phyloP scores from a whole-genome alignment of 2,329 filamentous ascomycete species.

The Geosmithia flava region DNA sequence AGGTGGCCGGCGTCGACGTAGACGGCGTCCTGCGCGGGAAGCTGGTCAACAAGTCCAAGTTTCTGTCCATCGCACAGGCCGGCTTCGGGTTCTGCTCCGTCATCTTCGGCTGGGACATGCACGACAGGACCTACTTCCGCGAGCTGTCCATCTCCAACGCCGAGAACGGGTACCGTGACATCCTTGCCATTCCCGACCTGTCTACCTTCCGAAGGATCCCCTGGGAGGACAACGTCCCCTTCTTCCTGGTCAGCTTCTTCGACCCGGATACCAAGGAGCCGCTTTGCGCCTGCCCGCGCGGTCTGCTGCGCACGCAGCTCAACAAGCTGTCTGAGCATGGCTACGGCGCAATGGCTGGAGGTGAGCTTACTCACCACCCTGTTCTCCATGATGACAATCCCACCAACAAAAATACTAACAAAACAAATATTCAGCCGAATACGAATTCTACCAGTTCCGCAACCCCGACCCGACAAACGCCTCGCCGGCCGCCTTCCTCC shows the following conservation, averaged over 20 bases:
- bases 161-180: conserved; percentile 78
- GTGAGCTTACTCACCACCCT: conserved; percentile 49
- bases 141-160: conserved; percentile 83
- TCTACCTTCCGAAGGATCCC: conserved; percentile 71
- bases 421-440: conserved; percentile 55
- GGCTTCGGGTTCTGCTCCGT: conserved; percentile 94
- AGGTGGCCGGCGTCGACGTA: conserved; percentile 77
- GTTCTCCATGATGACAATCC: too few relatives aligned
- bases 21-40: conserved; percentile 84
- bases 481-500: conserved; percentile 62
- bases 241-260: conserved; percentile 74
- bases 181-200: conserved; percentile 73
- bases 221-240: conserved; percentile 78
- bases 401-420: neutral
- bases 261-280: conserved; percentile 66
- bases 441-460: conserved; percentile 89
- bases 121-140: conserved; percentile 77
- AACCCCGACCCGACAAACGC: conserved; percentile 45
- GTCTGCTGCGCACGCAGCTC: conserved; percentile 56
- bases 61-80: conserved; percentile 65
- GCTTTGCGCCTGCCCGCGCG: conserved; percentile 67
- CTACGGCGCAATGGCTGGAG: conserved; percentile 81
- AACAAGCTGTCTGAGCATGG: conserved; percentile 55
- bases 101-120: conserved; percentile 95
- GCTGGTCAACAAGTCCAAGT: conserved; percentile 86